Percentiles rank a stretch among this genome's conserved stretches.
These are phyloP conservation scores for Balansia obtecta DNA, from an alignment of 2,329 filamentous ascomycete genomes.

Conservation along the genomic window DNA sequence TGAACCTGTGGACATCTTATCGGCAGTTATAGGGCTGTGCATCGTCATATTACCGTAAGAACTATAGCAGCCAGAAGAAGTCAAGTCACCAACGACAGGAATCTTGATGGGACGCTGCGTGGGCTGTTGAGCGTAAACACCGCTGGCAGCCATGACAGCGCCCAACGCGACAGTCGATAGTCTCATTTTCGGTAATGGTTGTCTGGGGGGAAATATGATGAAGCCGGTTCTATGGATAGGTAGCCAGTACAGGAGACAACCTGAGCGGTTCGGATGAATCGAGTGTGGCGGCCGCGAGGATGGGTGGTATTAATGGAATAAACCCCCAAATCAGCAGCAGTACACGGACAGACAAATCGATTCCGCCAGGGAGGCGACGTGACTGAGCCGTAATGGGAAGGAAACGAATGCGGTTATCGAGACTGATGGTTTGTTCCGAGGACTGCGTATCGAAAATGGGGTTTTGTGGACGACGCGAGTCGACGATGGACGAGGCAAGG, in stretches of 20 bases:
- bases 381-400: background rate
- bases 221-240: background rate
- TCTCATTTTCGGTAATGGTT: constrained; percentile 17
- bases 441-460: background rate
- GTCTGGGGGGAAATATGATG: background rate
- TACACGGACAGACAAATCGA: constrained; percentile 11
- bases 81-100: constrained; percentile 25
- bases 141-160: constrained; percentile 18
- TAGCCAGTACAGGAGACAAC: background rate
- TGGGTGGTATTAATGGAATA: background rate
- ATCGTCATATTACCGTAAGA: constrained; percentile 27
- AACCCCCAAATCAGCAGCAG: background rate
- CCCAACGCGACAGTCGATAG: constrained; percentile 15
- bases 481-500: background rate
- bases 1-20: constrained; percentile 23
- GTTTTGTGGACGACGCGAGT: background rate
- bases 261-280: background rate
- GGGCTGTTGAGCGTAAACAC: constrained; percentile 10
- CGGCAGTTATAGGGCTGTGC: constrained; percentile 9
- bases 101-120: constrained; percentile 23
- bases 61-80: constrained; percentile 39
- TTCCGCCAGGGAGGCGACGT: constrained; percentile 13
- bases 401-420: background rate
- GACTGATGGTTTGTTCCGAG: background rate
- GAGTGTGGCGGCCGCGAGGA: background rate